phyloP scores from a whole-genome alignment of 1,284 basidiomycete species.

The Cronartium quercuum region DNA sequence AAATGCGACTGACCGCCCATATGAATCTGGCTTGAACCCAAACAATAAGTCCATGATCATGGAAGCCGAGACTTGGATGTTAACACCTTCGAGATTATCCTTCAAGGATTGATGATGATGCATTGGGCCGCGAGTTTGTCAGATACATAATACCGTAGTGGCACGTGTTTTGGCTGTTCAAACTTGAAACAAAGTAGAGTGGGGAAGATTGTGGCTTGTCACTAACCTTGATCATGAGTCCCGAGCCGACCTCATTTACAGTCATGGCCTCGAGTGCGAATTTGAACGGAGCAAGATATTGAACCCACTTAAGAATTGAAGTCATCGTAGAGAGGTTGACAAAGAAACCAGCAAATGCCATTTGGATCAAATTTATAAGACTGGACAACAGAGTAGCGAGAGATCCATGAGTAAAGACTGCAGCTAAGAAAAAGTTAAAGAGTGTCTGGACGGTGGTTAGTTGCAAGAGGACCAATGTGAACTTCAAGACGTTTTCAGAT shows the following conservation, averaged over 20 bases:
- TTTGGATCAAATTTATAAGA: slow-evolving; percentile 68
- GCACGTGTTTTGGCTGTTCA: no score
- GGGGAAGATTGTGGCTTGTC: background rate
- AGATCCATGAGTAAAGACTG: slow-evolving; percentile 71
- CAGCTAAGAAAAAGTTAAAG: slow-evolving; percentile 78
- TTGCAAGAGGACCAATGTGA: slow-evolving; percentile 66
- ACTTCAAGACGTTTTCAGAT: slow-evolving; percentile 71
- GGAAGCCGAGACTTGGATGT: slow-evolving; percentile 66
- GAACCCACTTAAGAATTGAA: slow-evolving; percentile 74
- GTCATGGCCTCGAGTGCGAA: slow-evolving; percentile 58
- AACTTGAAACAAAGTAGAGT: no score
- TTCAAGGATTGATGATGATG: background rate
- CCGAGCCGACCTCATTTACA: slow-evolving; percentile 79
- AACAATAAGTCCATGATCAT: slow-evolving; percentile 81
- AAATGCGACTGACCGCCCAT: slow-evolving; percentile 57
- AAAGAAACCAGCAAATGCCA: slow-evolving; percentile 58
- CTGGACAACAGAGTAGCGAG: slow-evolving; percentile 77
- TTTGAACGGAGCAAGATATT: slow-evolving; percentile 67
- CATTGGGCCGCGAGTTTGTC: no score
- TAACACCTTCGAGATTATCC: slow-evolving; percentile 71
- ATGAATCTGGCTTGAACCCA: slow-evolving; percentile 67
- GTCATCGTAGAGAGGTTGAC: slow-evolving; percentile 73
- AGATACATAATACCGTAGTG: no score
- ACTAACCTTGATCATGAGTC: slow-evolving; percentile 62
- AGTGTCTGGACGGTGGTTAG: slow-evolving; percentile 75